phyloP scores from a whole-genome alignment of 352 stramenopile genomes.

The Phytophthora fragariae region DNA sequence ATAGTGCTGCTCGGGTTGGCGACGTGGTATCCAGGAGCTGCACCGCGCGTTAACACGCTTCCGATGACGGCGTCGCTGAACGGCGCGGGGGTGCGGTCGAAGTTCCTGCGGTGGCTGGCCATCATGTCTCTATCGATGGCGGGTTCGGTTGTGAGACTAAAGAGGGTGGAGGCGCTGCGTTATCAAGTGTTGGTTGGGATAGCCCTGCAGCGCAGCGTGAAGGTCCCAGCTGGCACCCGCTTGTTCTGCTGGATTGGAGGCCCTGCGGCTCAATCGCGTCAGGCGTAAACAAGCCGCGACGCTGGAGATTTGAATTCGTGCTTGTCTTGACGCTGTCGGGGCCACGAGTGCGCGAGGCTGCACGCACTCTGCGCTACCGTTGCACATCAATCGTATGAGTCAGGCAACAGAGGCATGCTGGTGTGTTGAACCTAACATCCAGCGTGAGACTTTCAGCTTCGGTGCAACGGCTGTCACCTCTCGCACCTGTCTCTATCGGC shows the following conservation, averaged over 20 bases:
- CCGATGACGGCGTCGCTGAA: constrained; percentile 46
- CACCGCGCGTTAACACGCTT: constrained; percentile 31
- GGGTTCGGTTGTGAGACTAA: constrained; percentile 30
- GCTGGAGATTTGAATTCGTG: constrained; percentile 37
- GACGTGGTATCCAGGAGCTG: constrained; percentile 5
- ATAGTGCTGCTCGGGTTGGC: constrained; percentile 5
- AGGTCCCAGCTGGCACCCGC: constrained; percentile 37
- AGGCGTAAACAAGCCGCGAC: constrained; percentile 41
- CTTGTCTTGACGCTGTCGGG: constrained; percentile 6
- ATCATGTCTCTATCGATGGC: constrained; percentile 27
- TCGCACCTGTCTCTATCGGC: constrained; percentile 16
- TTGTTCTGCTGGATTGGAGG: constrained; percentile 23
- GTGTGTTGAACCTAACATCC: constrained; percentile 27
- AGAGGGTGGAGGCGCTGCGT: constrained; percentile 14
- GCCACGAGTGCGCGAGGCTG: constrained; percentile 17
- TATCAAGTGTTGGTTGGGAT: constrained; percentile 38
- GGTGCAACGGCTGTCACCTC: constrained; percentile 21
- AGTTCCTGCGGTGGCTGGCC: constrained; percentile 26
- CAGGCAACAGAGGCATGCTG: constrained; percentile 27
- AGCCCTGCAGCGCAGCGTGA: constrained; percentile 26
- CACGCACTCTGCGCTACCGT: constrained; percentile 2
- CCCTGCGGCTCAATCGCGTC: constrained; percentile 33
- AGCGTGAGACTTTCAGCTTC: constrained; percentile 9
- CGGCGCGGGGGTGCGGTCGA: constrained; percentile 23
- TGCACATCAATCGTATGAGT: constrained; percentile 35